Evolutionary conservation across 2,329 filamentous ascomycete species (phyloP).

Genomic region (Paraphaeosphaeria sporulosa): DNA sequence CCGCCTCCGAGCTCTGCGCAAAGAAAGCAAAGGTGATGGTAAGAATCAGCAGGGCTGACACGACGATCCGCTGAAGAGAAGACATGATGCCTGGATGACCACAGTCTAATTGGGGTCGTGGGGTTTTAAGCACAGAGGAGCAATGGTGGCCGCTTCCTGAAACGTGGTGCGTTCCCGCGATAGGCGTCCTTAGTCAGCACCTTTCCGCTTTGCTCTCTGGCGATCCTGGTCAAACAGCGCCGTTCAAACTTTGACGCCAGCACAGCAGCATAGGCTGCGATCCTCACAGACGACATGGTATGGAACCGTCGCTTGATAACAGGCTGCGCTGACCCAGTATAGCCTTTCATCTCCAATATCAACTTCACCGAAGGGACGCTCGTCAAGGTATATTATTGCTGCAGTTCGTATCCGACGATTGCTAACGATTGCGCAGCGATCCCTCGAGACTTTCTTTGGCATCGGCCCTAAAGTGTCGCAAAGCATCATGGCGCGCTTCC

Average conservation of each 20-base stretch:
- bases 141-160: conserved; percentile 31
- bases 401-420: conserved; percentile 42
- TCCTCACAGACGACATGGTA: conserved; percentile 36
- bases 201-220: conserved; percentile 21
- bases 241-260: conserved; percentile 23
- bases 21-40: conserved; percentile 62
- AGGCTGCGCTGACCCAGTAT: conserved; percentile 22
- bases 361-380: conserved; percentile 85
- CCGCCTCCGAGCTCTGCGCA: conserved; percentile 42
- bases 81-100: conserved; percentile 67
- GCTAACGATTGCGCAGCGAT: conserved; percentile 59
- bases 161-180: conserved; percentile 37
- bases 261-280: conserved; percentile 24
- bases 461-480: conserved; percentile 56
- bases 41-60: conserved; percentile 78
- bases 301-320: conserved; percentile 12
- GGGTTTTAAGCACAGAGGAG: conserved; percentile 35
- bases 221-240: conserved; percentile 16
- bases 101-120: conserved; percentile 28
- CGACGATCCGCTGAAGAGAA: conserved; percentile 72
- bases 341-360: conserved; percentile 87
- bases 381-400: conserved; percentile 69
- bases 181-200: conserved; percentile 32
- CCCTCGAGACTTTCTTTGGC: conserved; percentile 62
- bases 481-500: conserved; percentile 85